phyloP scores from a whole-genome alignment of 768 basidiomycete species.

The Collybia nuda region DNA sequence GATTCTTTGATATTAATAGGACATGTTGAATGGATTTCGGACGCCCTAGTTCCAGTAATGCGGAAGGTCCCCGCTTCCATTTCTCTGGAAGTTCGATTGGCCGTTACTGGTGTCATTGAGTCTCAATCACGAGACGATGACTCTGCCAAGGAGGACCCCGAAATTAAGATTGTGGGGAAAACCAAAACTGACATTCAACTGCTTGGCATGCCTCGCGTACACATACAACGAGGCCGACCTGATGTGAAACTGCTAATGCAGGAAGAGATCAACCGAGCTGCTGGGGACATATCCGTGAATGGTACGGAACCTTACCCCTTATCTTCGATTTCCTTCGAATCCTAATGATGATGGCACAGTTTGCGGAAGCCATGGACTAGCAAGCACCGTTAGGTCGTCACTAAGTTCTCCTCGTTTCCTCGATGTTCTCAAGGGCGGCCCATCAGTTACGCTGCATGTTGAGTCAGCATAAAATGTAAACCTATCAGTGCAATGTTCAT shows the following conservation, averaged over 20 bases:
- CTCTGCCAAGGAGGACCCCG: slow-evolving; percentile 12
- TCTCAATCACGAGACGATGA: slow-evolving; percentile 18
- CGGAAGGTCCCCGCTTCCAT: slow-evolving; percentile 26
- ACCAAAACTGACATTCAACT: slow-evolving; percentile 11
- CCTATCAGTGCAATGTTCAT: too few relatives aligned
- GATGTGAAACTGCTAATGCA: slow-evolving; percentile 26
- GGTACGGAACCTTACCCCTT: slow-evolving; percentile 32
- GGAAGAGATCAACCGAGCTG: slow-evolving; percentile 25
- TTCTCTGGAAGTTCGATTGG: slow-evolving; percentile 37
- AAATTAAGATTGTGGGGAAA: background rate
- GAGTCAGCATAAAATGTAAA: slow-evolving; percentile 18
- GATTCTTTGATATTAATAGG: slow-evolving; percentile 11
- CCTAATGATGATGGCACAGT: slow-evolving; percentile 22
- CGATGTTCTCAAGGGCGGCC: slow-evolving; percentile 31
- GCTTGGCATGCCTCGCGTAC: slow-evolving; percentile 21
- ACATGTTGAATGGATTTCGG: slow-evolving; percentile 47
- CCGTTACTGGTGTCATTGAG: slow-evolving; percentile 30
- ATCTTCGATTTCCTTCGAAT: background rate
- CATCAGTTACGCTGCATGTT: slow-evolving; percentile 32
- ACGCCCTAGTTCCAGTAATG: slow-evolving; percentile 31
- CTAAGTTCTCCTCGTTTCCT: slow-evolving; percentile 28
- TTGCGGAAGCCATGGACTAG: slow-evolving; percentile 37
- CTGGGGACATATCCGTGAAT: slow-evolving; percentile 37
- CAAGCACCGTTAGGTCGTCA: slow-evolving; percentile 31
- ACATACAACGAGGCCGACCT: slow-evolving; percentile 28